Base-by-base conservation (phyloP, 2,329 filamentous ascomycete genomes). In the Colletotrichum neosansevieriae region DNA sequence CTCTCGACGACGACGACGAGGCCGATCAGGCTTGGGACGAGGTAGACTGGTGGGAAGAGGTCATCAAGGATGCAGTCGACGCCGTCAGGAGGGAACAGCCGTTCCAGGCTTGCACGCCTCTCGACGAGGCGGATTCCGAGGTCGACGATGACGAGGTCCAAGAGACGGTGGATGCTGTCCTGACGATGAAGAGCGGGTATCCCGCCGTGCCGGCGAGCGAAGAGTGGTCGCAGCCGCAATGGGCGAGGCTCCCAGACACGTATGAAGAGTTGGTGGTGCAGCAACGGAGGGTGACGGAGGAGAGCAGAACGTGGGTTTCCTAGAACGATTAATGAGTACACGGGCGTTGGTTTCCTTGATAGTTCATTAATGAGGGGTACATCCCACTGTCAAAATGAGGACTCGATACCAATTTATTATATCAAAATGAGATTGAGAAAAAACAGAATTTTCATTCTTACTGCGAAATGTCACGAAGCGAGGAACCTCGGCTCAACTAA, bases 141-240 rank as follows among this genome's bases (percentile, higher is more conserved):
- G 69, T 64, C 5, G 70, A 71, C 24, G 63, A 70, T 4, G 60
- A 69, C 29, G 68, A 67, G n/a, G 19, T 36, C 7, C 53, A 53
- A 7, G 68, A 71, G 59, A 67, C 59, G 6, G 70, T 69, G n/a
- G 64, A 71, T 54, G 60, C 49, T 17, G 64, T 65, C 9, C 40
- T 70, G 36, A 58, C 68, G 7, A 24, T 49, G 21, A 63, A 64
- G 29, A 64, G 59, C 40, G 47, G 50, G 1, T 71, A 59, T 49
- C 60, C 68, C 2, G 49, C 69, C 5, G 64, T 67, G 13, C 68
- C 65, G 1, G 60, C 51, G 10, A 53, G 44, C n/a, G 62, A 70
- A 0, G 70, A 70, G 64, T 70, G 68, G 70, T 53, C 49, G 21
- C 64, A 68, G 51, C 64, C 58, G 2, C 68, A 71, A 58, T 71